Conservation (phyloP, 2,329 filamentous ascomycete species). For the Epichloe gansuensis region DNA sequence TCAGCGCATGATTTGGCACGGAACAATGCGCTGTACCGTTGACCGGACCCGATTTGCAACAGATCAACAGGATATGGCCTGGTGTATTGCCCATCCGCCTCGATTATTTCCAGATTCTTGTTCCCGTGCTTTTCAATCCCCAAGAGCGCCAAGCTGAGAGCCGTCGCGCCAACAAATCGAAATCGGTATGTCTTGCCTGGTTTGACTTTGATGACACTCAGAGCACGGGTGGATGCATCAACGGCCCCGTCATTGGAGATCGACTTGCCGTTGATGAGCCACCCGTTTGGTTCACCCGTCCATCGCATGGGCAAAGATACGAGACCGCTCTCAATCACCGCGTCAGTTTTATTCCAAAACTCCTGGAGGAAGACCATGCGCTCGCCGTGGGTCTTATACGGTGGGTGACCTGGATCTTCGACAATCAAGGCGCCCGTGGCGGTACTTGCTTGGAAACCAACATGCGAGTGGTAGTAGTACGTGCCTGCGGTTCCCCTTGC, state of each 20-base stretch:
- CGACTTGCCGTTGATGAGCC: conserved; percentile 3
- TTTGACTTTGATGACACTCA: conserved; percentile 15
- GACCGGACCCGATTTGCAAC: conserved; percentile 1
- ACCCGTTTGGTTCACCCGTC: conserved; percentile 3
- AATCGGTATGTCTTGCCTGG: conserved; percentile 48
- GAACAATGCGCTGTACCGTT: conserved; percentile 4
- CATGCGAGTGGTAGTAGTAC: conserved; percentile 57
- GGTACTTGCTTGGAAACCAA: conserved; percentile 41
- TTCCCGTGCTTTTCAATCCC: neutral
- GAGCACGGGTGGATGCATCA: neutral
- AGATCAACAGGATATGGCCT: neutral
- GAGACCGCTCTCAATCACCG: neutral
- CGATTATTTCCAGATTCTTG: neutral
- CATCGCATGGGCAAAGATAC: neutral
- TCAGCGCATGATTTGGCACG: conserved; percentile 5
- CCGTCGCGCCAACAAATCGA: conserved; percentile 43
- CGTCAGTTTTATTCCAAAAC: conserved; percentile 3
- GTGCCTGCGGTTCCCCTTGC: conserved; percentile 42
- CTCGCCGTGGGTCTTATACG: conserved; percentile 1
- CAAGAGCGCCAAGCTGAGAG: conserved; percentile 40
- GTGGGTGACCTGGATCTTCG: neutral
- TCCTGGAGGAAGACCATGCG: conserved; percentile 1
- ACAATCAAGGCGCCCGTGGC: conserved; percentile 3
- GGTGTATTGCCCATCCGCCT: conserved; percentile 2
- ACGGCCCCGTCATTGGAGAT: neutral